Conservation (phyloP, 2,329 filamentous ascomycete species). For the Fusarium kyushuense region DNA sequence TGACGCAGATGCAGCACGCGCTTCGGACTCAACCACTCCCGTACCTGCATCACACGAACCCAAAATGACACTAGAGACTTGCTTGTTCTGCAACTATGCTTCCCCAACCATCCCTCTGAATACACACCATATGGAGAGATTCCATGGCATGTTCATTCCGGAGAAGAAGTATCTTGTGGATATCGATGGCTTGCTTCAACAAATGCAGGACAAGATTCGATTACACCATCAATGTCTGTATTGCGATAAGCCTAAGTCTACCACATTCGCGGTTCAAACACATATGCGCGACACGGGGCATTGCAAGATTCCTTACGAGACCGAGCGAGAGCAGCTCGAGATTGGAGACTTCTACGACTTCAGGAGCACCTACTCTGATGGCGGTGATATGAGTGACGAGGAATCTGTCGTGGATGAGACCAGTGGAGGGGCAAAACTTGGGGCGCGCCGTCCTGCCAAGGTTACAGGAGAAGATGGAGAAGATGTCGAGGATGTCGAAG, state of each 20-base stretch:
- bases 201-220: slow-evolving; percentile 83
- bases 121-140: slow-evolving; percentile 87
- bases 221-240: slow-evolving; percentile 87
- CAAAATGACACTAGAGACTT: slow-evolving; percentile 65
- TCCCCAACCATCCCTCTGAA: slow-evolving; percentile 83
- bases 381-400: slow-evolving; percentile 71
- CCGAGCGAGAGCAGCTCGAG: slow-evolving; percentile 89
- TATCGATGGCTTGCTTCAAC: slow-evolving; percentile 81
- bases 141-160: slow-evolving; percentile 96
- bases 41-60: slow-evolving; percentile 53
- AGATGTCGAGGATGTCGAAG: slow-evolving; percentile 65
- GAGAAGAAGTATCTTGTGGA: slow-evolving; percentile 87
- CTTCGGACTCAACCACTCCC: slow-evolving; percentile 59
- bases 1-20: slow-evolving; percentile 54
- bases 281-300: slow-evolving; percentile 98
- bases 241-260: slow-evolving; percentile 86
- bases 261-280: slow-evolving; percentile 84
- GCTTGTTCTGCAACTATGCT: slow-evolving; percentile 92
- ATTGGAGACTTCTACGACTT: slow-evolving; percentile 99
- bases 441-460: slow-evolving; percentile 68
- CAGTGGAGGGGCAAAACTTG: slow-evolving; percentile 76
- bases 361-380: slow-evolving; percentile 92
- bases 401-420: slow-evolving; percentile 56
- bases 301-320: slow-evolving; percentile 94
- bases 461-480: slow-evolving; percentile 64